Conservation (phyloP, 257 asterid genomes). For the Orobanche coerulescens region DNA sequence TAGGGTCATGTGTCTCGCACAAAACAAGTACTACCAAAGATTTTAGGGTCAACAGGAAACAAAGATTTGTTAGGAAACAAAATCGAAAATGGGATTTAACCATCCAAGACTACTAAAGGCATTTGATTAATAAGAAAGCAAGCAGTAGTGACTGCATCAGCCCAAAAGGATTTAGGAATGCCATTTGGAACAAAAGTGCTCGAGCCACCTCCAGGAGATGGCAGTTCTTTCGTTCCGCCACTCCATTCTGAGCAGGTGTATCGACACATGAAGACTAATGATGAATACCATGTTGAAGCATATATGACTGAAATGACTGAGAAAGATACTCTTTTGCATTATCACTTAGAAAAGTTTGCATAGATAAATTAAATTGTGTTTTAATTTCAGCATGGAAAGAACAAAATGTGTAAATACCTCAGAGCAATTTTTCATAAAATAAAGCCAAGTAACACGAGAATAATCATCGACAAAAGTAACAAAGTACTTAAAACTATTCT, state of each 20-base stretch:
- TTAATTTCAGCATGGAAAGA: background rate
- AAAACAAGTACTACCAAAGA: conserved; percentile 12
- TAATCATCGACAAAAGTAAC: conserved; percentile 9
- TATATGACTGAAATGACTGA: background rate
- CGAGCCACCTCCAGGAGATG: no score
- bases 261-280: background rate
- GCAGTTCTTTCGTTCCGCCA: background rate
- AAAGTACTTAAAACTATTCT: background rate
- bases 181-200: background rate
- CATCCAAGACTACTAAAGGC: background rate
- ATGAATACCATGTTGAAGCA: background rate
- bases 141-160: background rate
- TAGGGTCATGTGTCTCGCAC: background rate
- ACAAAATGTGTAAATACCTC: background rate
- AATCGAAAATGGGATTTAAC: background rate
- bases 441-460: conserved; percentile 6
- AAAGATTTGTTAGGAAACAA: background rate
- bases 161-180: background rate
- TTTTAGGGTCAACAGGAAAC: background rate
- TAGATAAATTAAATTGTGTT: background rate
- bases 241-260: background rate
- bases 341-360: background rate
- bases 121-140: background rate
- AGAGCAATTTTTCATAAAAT: conserved; percentile 11
- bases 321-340: background rate